Conservation (phyloP, 805 yeast genomes). For the Metschnikowia continentalis region DNA sequence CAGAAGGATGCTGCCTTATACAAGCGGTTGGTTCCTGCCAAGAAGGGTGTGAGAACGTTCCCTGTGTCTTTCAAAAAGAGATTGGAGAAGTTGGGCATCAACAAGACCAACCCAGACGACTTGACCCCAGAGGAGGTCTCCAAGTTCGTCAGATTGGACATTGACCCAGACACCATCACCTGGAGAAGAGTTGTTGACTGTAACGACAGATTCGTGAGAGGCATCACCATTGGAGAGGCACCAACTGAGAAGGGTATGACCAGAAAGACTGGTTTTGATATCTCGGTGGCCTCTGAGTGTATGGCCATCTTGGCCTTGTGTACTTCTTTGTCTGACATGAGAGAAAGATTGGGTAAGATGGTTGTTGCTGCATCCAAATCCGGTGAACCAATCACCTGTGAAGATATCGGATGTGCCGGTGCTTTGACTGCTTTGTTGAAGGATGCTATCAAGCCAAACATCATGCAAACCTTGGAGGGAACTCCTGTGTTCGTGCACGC, state of each 20-base stretch:
- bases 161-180: conserved; percentile 75
- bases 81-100: conserved; percentile 62
- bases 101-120: conserved; percentile 67
- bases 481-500: conserved; percentile 86
- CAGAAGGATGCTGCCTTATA: conserved; percentile 71
- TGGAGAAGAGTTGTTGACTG: conserved; percentile 84
- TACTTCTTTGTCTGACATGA: conserved; percentile 63
- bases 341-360: conserved; percentile 70
- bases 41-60: conserved; percentile 66
- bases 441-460: conserved; percentile 79
- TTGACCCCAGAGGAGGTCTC: conserved; percentile 65
- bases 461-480: conserved; percentile 86
- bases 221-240: conserved; percentile 74
- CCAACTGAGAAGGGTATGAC: conserved; percentile 75
- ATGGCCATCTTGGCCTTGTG: conserved; percentile 83
- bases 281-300: conserved; percentile 79
- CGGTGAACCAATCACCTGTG: conserved; percentile 76
- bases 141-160: conserved; percentile 64
- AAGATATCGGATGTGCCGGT: conserved; percentile 83
- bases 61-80: conserved; percentile 65
- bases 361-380: conserved; percentile 66
- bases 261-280: conserved; percentile 75
- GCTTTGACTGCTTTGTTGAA: conserved; percentile 77
- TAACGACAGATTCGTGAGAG: conserved; percentile 76
- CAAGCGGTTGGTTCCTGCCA: conserved; percentile 70